Conservation (phyloP, 495 filamentous ascomycete genomes). For the Aspergillus sclerotiicarbonarius region DNA sequence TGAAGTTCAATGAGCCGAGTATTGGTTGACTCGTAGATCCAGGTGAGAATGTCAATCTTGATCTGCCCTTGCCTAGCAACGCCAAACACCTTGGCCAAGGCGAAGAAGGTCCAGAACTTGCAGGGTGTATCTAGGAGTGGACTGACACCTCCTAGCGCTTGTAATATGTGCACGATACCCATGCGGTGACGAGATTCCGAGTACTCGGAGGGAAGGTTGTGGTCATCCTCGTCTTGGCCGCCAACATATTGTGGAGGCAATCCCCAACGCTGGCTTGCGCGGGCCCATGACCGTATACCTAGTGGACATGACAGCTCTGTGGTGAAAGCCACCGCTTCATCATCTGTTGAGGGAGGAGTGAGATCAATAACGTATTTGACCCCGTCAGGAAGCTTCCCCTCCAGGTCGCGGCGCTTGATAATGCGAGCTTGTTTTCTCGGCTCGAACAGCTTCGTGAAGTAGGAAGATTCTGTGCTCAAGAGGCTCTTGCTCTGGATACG, state of each 20-base stretch:
- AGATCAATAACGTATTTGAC: conserved; percentile 61
- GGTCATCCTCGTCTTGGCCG: conserved; percentile 32
- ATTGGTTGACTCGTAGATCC: conserved; percentile 47
- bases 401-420: conserved; percentile 31
- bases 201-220: conserved; percentile 48
- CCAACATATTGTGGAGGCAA: conserved; percentile 40
- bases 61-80: conserved; percentile 38
- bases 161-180: conserved; percentile 58
- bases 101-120: conserved; percentile 61
- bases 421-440: conserved; percentile 30
- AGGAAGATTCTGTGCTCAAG: conserved; percentile 43
- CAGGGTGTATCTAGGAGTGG: conserved; percentile 61
- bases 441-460: conserved; percentile 48
- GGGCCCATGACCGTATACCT: conserved; percentile 46
- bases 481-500: conserved; percentile 46
- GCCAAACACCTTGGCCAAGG: conserved; percentile 56
- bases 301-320: conserved; percentile 57
- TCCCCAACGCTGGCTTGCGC: conserved; percentile 40
- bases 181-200: conserved; percentile 58
- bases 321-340: conserved; percentile 56
- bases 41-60: conserved; percentile 39
- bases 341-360: conserved; percentile 56
- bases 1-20: conserved; percentile 44
- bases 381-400: conserved; percentile 31
- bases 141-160: conserved; percentile 47